Conservation (phyloP, 768 basidiomycete species). For the Russula abietina region DNA sequence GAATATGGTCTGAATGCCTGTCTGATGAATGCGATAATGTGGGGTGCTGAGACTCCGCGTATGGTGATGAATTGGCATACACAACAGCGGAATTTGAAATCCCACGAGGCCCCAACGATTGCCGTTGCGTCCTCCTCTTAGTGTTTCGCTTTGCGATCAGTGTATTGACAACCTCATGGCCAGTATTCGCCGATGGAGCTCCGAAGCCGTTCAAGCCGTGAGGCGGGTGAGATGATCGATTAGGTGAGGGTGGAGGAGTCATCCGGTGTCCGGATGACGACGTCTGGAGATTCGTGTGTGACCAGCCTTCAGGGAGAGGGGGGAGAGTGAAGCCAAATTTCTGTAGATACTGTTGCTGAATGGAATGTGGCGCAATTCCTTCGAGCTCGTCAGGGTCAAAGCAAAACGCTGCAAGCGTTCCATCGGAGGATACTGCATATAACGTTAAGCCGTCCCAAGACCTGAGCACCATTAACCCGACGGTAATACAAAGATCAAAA, state of each 20-base stretch:
- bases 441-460: constrained; percentile 88
- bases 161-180: constrained; percentile 48
- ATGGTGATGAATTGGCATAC: constrained; percentile 5
- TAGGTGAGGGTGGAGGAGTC: constrained; percentile 48
- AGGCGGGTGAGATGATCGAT: constrained; percentile 30
- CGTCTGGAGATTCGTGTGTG: constrained; percentile 38
- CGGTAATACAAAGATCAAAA: too few relatives aligned
- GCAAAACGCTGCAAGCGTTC: constrained; percentile 82
- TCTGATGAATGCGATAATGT: constrained; percentile 29
- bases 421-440: constrained; percentile 94
- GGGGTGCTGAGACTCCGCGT: background rate
- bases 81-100: constrained; percentile 23
- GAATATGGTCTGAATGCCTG: background rate
- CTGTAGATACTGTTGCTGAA: constrained; percentile 72
- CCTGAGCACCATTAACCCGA: constrained; percentile 41
- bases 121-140: constrained; percentile 47
- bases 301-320: constrained; percentile 64
- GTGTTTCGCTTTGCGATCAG: constrained; percentile 66
- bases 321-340: constrained; percentile 73
- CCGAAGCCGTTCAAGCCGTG: constrained; percentile 42
- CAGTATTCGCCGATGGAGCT: constrained; percentile 31
- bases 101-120: constrained; percentile 32
- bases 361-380: constrained; percentile 67
- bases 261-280: constrained; percentile 26
- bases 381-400: constrained; percentile 78